Base-by-base conservation (phyloP, 2,329 filamentous ascomycete genomes). In the Chrysoporthe cubensis region DNA sequence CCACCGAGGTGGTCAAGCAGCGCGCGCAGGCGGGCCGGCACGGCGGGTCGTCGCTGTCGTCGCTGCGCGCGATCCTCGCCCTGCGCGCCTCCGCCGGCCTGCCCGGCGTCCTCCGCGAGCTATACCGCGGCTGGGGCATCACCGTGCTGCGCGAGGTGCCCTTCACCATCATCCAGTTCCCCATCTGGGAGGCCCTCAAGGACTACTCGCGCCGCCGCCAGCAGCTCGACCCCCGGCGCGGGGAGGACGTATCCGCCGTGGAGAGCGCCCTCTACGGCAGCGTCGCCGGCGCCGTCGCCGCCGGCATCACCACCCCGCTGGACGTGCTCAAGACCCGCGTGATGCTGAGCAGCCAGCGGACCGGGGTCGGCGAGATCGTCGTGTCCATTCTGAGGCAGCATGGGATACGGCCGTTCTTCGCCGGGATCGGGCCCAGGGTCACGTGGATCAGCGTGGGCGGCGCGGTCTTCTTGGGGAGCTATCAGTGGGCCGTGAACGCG, bases 1-100 rank as follows among this genome's bases (percentile, higher is more conserved):
- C 96, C 9, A 98, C 94, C 0, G 96, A 99, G 78, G 96, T 99
- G 4, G 87, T 99, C 74, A 99, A 99, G 86, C 96, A 98, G 84
- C 87, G 96, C 68, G 94, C 96, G 21, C 96, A 99, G 80, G 96
- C 96, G 0, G 89, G 90, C 6, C 89, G 94, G 75, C 90, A 94
- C 80, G 89, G 92, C 5, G 90, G 89, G 2, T 89, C 87, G 6
- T 91, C 88, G 14, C 78, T 88, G 18, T 81, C 84, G 0, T 90
- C 93, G 1, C 82, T 97, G 66, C 83, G 81, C 66, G 88, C 90
- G 68, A 97, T 97, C 64, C 80, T 93, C 46, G 78, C 81, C 4
- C 82, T 83, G 60, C 83, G 60, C 83, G 71, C 76, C 0, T 64
- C 71, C 0, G 75, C 80, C 16, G 85, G 85, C 0, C 57, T 90